phyloP scores from a whole-genome alignment of 2,329 filamentous ascomycete species.

The Cladosporium colombiae region DNA sequence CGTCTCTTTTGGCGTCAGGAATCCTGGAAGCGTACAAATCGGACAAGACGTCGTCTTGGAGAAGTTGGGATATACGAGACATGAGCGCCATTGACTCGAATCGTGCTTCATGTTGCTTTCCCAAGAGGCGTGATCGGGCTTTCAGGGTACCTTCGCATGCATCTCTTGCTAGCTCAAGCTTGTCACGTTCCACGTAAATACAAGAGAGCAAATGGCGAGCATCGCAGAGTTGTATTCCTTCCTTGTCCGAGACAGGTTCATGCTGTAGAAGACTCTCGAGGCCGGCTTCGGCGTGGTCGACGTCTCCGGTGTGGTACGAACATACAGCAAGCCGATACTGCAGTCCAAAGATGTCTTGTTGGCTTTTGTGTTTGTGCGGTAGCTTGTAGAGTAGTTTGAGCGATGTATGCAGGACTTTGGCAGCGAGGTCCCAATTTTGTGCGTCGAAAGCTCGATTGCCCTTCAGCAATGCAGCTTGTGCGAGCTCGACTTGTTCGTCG shows the following conservation, averaged over 20 bases:
- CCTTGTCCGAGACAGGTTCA: constrained; percentile 24
- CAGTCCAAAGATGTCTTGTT: constrained; percentile 31
- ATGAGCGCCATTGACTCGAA: constrained; percentile 36
- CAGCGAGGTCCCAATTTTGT: constrained; percentile 29
- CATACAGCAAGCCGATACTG: constrained; percentile 34
- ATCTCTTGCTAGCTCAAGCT: constrained; percentile 28
- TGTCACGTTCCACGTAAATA: constrained; percentile 29
- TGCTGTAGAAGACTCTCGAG: constrained; percentile 28
- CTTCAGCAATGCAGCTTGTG: constrained; percentile 33
- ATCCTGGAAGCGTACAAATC: constrained; percentile 23
- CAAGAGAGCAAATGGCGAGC: constrained; percentile 33
- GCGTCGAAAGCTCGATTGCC: constrained; percentile 31
- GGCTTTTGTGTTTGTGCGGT: constrained; percentile 25
- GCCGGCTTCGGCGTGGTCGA: constrained; percentile 30
- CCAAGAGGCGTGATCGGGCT: constrained; percentile 30
- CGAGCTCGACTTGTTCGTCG: constrained; percentile 34
- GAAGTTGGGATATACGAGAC: constrained; percentile 30
- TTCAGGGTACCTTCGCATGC: constrained; percentile 34
- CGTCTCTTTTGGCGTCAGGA: constrained; percentile 19
- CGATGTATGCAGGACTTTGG: constrained; percentile 33
- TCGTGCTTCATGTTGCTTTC: constrained; percentile 31
- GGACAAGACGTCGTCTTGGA: constrained; percentile 20
- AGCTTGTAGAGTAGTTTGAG: constrained; percentile 31
- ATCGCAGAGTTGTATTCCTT: constrained; percentile 26
- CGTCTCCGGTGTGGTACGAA: constrained; percentile 30